phyloP scores from a whole-genome alignment of 2,329 filamentous ascomycete genomes.

The Sordariomycetes sp. region DNA sequence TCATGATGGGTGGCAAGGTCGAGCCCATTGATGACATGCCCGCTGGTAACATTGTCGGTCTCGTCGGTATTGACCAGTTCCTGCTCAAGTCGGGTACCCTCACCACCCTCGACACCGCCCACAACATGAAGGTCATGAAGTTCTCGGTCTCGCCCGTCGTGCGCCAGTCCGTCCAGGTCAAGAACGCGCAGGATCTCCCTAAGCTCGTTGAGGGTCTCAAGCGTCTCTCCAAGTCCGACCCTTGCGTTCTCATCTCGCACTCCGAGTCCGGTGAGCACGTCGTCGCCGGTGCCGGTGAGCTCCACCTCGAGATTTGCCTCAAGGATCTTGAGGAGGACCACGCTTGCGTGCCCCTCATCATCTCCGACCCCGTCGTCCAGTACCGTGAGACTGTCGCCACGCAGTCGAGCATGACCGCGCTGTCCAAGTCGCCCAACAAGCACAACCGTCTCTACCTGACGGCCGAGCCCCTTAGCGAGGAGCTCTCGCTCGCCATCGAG shows the following conservation, averaged over 20 bases:
- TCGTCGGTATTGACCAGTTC: conserved; percentile 99
- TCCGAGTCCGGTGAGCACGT: conserved; percentile 94
- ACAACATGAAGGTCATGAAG: conserved; percentile 99
- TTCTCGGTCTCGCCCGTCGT: conserved; percentile 99
- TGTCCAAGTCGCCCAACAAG: conserved; percentile 99
- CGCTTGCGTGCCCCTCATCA: conserved; percentile 92
- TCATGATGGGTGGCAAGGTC: conserved; percentile 99
- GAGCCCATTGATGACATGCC: conserved; percentile 99
- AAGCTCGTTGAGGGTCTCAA: conserved; percentile 99
- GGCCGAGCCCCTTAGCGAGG: conserved; percentile 83
- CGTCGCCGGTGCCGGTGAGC: conserved; percentile 97
- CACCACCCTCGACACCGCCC: conserved; percentile 89
- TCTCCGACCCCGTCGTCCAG: conserved; percentile 95
- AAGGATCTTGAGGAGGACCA: conserved; percentile 99
- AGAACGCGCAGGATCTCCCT: conserved; percentile 99
- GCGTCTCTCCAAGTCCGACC: conserved; percentile 99
- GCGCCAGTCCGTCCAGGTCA: conserved; percentile 96
- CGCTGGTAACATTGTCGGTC: conserved; percentile 98
- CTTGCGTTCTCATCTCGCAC: conserved; percentile 88
- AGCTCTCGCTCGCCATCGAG: conserved; percentile 85
- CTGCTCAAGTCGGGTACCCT: conserved; percentile 99
- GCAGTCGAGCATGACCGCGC: conserved; percentile 84
- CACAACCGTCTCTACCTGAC: conserved; percentile 99
- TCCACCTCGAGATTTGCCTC: conserved; percentile 99
- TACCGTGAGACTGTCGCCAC: conserved; percentile 91